Conservation (phyloP, 495 filamentous ascomycete genomes). For the Lepraria neglecta region DNA sequence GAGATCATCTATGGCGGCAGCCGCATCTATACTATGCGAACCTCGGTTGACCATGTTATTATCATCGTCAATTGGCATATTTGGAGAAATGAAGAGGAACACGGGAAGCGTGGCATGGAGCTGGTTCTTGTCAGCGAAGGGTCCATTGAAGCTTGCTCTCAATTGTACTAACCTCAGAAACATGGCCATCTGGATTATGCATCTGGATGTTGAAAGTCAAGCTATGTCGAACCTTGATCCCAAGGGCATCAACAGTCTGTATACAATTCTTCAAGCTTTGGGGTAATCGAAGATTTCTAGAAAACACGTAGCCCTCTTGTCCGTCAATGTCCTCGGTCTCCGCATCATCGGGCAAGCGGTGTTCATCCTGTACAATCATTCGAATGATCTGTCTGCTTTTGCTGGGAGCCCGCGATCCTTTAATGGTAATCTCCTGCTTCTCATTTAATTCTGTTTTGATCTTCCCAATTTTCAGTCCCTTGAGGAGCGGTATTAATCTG, state of each 20-base stretch:
- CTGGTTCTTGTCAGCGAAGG: slow-evolving; percentile 34
- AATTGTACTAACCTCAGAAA: slow-evolving; percentile 61
- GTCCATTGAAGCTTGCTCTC: neutral
- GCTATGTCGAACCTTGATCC: slow-evolving; percentile 84
- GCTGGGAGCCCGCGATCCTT: slow-evolving; percentile 25
- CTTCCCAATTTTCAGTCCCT: slow-evolving; percentile 74
- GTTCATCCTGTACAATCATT: slow-evolving; percentile 56
- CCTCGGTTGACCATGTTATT: slow-evolving; percentile 59
- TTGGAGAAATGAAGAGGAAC: slow-evolving; percentile 88
- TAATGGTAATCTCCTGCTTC: slow-evolving; percentile 59
- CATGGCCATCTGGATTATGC: slow-evolving; percentile 87
- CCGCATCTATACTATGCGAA: slow-evolving; percentile 37
- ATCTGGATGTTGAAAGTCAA: slow-evolving; percentile 79
- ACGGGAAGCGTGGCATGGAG: slow-evolving; percentile 81
- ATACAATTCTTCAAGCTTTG: slow-evolving; percentile 70
- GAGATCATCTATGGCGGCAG: slow-evolving; percentile 40
- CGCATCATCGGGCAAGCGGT: slow-evolving; percentile 50
- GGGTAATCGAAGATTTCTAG: slow-evolving; percentile 63
- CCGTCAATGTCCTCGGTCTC: slow-evolving; percentile 65
- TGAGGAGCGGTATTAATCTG: slow-evolving; percentile 72
- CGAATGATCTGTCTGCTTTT: slow-evolving; percentile 38
- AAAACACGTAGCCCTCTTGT: slow-evolving; percentile 71
- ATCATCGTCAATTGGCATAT: slow-evolving; percentile 73
- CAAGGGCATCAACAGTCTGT: slow-evolving; percentile 75
- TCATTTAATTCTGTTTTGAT: slow-evolving; percentile 72